These are phyloP conservation scores for Xerocomus tenax DNA, from an alignment of 1,284 basidiomycete genomes.

Conservation along the genomic window DNA sequence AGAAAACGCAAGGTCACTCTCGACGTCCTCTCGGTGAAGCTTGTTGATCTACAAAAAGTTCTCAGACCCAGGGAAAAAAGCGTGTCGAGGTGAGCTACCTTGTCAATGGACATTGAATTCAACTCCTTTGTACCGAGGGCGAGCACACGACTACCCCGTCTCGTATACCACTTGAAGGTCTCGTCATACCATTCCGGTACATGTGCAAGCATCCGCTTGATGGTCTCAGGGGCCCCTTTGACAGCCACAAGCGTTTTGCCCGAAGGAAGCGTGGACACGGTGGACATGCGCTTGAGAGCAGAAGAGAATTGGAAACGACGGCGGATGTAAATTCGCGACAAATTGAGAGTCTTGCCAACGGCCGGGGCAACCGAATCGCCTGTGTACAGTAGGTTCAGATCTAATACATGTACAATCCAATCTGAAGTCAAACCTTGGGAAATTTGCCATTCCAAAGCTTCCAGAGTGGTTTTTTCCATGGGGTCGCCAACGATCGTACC, in stretches of 20 bases:
- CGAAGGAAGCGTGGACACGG: slow-evolving; percentile 64
- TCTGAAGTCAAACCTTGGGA: slow-evolving; percentile 48
- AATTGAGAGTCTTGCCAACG: slow-evolving; percentile 44
- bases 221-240: slow-evolving; percentile 92
- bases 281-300: slow-evolving; percentile 92
- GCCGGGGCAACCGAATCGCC: slow-evolving; percentile 64
- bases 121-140: slow-evolving; percentile 83
- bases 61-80: not conserved
- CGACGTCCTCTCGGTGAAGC: slow-evolving; percentile 69
- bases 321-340: slow-evolving; percentile 61
- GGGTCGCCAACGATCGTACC: slow-evolving; percentile 93
- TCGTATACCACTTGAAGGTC: slow-evolving; percentile 87
- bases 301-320: slow-evolving; percentile 95
- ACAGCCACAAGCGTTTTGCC: slow-evolving; percentile 62
- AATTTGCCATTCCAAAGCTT: slow-evolving; percentile 86
- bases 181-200: slow-evolving; percentile 81
- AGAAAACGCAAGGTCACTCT: slow-evolving; percentile 69
- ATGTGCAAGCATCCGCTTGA: slow-evolving; percentile 71
- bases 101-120: slow-evolving; percentile 56
- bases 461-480: slow-evolving; percentile 96
- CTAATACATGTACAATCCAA: not conserved
- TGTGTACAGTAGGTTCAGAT: slow-evolving; percentile 18
- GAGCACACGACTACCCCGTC: slow-evolving; percentile 83
- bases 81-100: slow-evolving; percentile 37
- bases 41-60: slow-evolving; percentile 64